Evolutionary conservation across 495 filamentous ascomycete genomes (phyloP).

Genomic region (Neurospora tetrasperma): DNA sequence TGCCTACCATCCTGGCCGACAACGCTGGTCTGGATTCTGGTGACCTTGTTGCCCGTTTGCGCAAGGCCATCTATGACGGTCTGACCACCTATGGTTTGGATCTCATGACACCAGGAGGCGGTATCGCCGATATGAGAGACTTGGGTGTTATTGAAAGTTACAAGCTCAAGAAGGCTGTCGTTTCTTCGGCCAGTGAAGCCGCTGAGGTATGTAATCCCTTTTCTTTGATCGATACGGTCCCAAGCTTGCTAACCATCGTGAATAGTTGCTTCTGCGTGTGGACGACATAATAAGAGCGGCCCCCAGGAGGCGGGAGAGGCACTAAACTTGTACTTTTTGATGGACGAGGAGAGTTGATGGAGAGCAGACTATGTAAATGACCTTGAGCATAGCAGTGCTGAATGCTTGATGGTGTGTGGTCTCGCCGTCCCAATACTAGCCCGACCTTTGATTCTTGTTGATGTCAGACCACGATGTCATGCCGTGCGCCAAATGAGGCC

Average conservation of each 20-base stretch:
- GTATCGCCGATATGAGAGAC: constrained; percentile 93
- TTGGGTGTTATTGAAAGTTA: constrained; percentile 95
- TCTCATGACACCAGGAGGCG: constrained; percentile 78
- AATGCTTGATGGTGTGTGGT: neutral
- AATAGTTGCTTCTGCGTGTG: constrained; percentile 25
- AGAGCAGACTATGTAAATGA: neutral
- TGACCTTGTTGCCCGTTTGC: constrained; percentile 82
- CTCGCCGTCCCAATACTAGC: neutral
- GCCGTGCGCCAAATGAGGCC: neutral
- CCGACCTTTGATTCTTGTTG: neutral
- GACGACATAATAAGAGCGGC: constrained; percentile 33
- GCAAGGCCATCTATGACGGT: constrained; percentile 88
- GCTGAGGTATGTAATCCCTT: constrained; percentile 61
- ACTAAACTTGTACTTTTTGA: constrained; percentile 2
- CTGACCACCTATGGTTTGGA: constrained; percentile 88
- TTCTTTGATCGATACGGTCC: constrained; percentile 1
- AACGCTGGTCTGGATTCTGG: constrained; percentile 94
- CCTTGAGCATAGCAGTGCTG: neutral
- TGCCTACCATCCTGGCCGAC: constrained; percentile 94
- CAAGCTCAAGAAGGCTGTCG: constrained; percentile 95
- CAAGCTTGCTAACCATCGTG: constrained; percentile 5
- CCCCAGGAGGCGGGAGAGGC: constrained; percentile 27
- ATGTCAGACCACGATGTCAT: neutral
- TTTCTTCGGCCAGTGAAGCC: constrained; percentile 88
- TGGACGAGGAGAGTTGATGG: neutral